These are phyloP conservation scores for Aegilops speltoides DNA, from an alignment of 176 grass and related monocot species.

Conservation along the genomic window DNA sequence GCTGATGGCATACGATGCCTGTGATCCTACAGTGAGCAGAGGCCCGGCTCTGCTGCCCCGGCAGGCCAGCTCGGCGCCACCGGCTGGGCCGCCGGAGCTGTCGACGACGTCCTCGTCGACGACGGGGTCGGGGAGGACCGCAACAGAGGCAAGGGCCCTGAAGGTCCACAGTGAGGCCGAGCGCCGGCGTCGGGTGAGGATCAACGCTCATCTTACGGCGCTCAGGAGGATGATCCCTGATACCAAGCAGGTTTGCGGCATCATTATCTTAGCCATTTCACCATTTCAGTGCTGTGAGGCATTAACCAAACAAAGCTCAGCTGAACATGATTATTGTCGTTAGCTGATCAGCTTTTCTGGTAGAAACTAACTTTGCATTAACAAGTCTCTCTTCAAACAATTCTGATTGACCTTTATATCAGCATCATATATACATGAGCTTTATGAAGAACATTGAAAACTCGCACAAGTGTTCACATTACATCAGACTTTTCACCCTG, in stretches of 20 bases:
- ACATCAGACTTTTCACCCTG: background rate
- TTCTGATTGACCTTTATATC: background rate
- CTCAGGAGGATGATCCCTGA: slow-evolving; percentile 80
- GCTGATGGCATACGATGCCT: background rate
- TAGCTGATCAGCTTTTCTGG: background rate
- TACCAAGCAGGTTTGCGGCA: slow-evolving; percentile 57
- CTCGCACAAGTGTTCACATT: slow-evolving; percentile 19
- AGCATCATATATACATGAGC: background rate
- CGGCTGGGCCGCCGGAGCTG: slow-evolving; percentile 17
- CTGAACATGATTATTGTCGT: background rate
- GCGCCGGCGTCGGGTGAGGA: slow-evolving; percentile 76
- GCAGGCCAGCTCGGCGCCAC: slow-evolving; percentile 15
- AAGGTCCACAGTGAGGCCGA: slow-evolving; percentile 91
- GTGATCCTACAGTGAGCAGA: background rate
- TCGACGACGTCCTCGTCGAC: slow-evolving; percentile 34
- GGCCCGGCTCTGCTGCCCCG: slow-evolving; percentile 11
- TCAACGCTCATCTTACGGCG: slow-evolving; percentile 73
- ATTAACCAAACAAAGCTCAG: background rate
- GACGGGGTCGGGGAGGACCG: slow-evolving; percentile 30
- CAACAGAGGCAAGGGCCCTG: slow-evolving; percentile 50
- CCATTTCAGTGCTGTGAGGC: background rate
- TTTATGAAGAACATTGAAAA: background rate
- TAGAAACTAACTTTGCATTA: background rate
- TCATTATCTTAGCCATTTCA: background rate
- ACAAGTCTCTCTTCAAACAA: background rate